Evolutionary conservation across 768 basidiomycete species (phyloP).

Genomic region (Boletus sp.): DNA sequence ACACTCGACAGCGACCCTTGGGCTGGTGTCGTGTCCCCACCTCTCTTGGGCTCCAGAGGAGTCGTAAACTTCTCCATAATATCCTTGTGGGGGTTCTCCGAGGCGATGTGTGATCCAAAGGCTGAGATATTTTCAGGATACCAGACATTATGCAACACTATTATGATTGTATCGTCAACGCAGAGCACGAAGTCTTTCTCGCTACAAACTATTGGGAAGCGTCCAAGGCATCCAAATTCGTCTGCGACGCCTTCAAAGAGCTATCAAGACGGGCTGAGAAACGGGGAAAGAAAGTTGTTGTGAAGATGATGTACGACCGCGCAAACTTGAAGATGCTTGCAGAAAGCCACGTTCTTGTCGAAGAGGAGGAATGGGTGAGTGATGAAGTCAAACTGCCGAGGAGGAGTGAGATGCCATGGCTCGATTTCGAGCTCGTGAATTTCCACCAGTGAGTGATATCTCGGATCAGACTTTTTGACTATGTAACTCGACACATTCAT

Average conservation of each 20-base stretch:
- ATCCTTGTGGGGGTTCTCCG: constrained; percentile 40
- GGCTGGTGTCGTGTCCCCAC: constrained; percentile 56
- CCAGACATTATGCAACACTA: constrained; percentile 76
- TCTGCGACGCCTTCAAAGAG: constrained; percentile 50
- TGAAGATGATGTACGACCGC: constrained; percentile 70
- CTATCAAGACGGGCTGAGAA: constrained; percentile 46
- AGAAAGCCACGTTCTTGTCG: constrained; percentile 45
- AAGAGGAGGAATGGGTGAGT: constrained; percentile 41
- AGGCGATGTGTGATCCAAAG: not conserved
- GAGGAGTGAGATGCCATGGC: constrained; percentile 53
- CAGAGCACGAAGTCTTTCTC: constrained; percentile 61
- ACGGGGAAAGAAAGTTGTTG: constrained; percentile 47
- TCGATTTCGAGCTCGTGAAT: constrained; percentile 60
- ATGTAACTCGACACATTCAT: not conserved
- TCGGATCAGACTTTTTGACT: not conserved
- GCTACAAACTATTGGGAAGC: constrained; percentile 64
- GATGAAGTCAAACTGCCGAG: constrained; percentile 49
- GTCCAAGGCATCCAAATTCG: constrained; percentile 47
- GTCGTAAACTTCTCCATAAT: constrained; percentile 61
- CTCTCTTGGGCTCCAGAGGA: constrained; percentile 58
- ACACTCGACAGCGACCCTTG: constrained; percentile 53
- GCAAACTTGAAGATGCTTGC: constrained; percentile 53
- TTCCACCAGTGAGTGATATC: constrained; percentile 37
- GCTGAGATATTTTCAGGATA: constrained; percentile 37
- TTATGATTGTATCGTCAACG: constrained; percentile 55